Evolutionary conservation across 2,329 filamentous ascomycete species (phyloP), one percentile per base, ranked within the genome.

Genomic region (Ascochyta fabae): DNA sequence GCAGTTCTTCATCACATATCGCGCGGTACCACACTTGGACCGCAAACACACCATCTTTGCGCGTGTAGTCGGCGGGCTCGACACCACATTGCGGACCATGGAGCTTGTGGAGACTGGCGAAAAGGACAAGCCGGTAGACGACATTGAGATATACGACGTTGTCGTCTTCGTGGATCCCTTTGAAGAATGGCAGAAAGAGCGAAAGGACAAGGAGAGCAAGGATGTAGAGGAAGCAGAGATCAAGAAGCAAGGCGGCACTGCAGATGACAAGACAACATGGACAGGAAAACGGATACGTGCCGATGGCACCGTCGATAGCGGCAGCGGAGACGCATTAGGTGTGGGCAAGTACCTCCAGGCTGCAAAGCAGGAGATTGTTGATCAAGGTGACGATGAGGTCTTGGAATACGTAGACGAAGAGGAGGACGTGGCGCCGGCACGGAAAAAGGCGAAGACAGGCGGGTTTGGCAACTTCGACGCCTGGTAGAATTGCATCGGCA

Each of bases 41-140:
- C 85, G 88, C 56, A 99, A 99, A 72, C 95, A 99, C 77, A 98
- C 95, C n/a, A 90, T 99, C 36, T 99, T 99, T 69, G 95, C 89
- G 2, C 86, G 87, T 34, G 86, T 98, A 0, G 89, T 96, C 1
- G 91, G 89, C 26, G 94, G 90, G 0, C 69, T 88, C 50, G 86
- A 90, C 40, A 85, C 88, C 0, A 85, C 88, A 1, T 80, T 99
- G 13, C 82, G 84, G 59, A 85, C 85, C 54, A 86, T 99, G 78
- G 95, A 99, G 77, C 84, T 84, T 10, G 86, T 88, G 15, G 86
- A 89, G 1, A 89, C 88, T 0, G 91, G 93, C 65, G 86, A 83
- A 16, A 80, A 86, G n/a, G 89, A 92, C 72, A 82, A 89, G 6
- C 95, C 95, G 0, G 80, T 88, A 0, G 84, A 89, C 48, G 89